Evolutionary conservation across 106 monocot species (phyloP).

Genomic region (Amphibolis antarctica): DNA sequence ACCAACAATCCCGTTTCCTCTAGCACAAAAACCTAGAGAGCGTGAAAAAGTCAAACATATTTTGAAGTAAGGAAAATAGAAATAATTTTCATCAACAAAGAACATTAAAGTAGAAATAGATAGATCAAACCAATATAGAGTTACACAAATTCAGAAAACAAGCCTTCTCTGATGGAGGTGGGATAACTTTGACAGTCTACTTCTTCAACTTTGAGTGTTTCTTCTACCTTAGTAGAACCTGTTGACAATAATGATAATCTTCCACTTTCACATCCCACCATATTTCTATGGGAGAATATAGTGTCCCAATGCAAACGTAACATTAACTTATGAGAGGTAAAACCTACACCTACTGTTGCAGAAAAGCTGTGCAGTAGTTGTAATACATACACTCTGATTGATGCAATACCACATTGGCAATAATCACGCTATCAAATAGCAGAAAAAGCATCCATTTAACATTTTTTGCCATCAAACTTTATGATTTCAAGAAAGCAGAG

Average conservation of each 20-base stretch:
- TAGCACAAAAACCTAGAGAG: conserved; percentile 76
- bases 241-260: conserved; percentile 62
- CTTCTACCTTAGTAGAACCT: conserved; percentile 46
- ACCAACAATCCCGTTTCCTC: conserved; percentile 98
- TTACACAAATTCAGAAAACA: neutral
- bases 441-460: too few species aligned
- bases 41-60: conserved; percentile 1
- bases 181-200: conserved; percentile 49
- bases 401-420: too few species aligned
- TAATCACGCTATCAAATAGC: too few species aligned
- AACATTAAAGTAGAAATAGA: neutral
- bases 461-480: too few species aligned
- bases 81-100: neutral
- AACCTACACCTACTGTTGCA: neutral
- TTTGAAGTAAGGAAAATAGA: neutral
- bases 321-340: neutral
- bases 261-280: conserved; percentile 17
- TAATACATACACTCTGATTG: too few species aligned
- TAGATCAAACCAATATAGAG: neutral
- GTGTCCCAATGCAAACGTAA: neutral
- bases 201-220: conserved; percentile 76
- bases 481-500: too few species aligned
- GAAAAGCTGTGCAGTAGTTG: too few species aligned
- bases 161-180: conserved; percentile 68
- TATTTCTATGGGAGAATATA: conserved; percentile 11